Base-by-base conservation (phyloP, 2,329 filamentous ascomycete genomes). In the Fusarium udum region DNA sequence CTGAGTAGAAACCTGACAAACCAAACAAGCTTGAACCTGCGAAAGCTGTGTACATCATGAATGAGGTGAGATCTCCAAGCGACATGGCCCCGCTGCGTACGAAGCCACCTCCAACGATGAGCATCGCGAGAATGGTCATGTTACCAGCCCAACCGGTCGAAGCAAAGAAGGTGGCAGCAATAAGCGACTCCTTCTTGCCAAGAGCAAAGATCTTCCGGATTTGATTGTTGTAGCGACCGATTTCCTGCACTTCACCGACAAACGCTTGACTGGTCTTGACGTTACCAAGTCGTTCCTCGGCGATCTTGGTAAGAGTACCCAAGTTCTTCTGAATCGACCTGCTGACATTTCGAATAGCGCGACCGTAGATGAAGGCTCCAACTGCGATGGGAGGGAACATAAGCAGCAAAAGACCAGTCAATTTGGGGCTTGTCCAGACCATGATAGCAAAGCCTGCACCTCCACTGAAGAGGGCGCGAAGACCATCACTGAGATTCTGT, bases 41-140 rank as follows among this genome's bases (percentile, higher is more conserved):
- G 81, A 91, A 98, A 7, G 94, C 95, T 7, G 95, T 97, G 82
- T 98, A 99, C 95, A 99, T 98, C 85, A 99, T 89, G 83, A 99
- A 99, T 0, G 95, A 97, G 3, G 96, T 97, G 48, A 99, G 84
- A 74, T 99, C 95, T 76, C 96, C 96, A 53, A 98, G 91, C 13
- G 90, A 94, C 85, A 99, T 96, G 46, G 91, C 87, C 4, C 96
- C 96, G 16, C 89, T 90, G 76, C 95, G 92, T 37, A 99, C 96
- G 84, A 98, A 94, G 69, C 92, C 92, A 63, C 96, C 95, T 73
- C 97, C 96, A 37, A 95, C 93, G 78, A 97, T 93, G 2, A 99
- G 88, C 79, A 99, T 90, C 18, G 93, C 93, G 62, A 99, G 85
- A 72, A 99, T 95, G 2, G 96, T 98, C 91, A 98, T 93, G 79